phyloP scores from a whole-genome alignment of 1,284 basidiomycete species.

The Polyporus tsugae region DNA sequence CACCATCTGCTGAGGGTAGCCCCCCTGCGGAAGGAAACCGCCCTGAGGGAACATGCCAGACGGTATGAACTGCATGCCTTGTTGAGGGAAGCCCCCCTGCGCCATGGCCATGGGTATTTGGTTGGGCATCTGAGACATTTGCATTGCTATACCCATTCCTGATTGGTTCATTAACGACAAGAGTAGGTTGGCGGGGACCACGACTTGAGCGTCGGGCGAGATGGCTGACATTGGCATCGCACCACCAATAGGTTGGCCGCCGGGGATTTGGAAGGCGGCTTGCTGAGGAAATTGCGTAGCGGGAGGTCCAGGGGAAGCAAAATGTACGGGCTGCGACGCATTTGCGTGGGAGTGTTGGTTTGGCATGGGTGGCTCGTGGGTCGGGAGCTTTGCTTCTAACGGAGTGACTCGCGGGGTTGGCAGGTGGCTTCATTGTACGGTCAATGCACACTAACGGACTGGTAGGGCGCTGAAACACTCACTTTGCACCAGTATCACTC shows the following conservation, averaged over 20 bases:
- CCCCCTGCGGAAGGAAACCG: not conserved
- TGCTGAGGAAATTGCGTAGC: conserved; percentile 14
- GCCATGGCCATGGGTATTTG: conserved; percentile 20
- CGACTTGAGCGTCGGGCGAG: conserved; percentile 19
- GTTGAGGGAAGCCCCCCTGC: conserved; percentile 21
- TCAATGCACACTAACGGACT: conserved; percentile 19
- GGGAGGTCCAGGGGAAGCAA: conserved; percentile 6
- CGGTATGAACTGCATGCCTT: conserved; percentile 18
- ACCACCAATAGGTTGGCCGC: conserved; percentile 10
- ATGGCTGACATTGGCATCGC: conserved; percentile 15
- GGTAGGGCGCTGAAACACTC: conserved; percentile 8
- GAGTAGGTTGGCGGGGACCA: conserved; percentile 23
- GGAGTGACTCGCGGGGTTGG: conserved; percentile 71
- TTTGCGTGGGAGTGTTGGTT: conserved; percentile 13
- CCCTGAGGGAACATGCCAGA: conserved; percentile 14
- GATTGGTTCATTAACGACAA: conserved; percentile 18
- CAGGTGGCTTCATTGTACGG: conserved; percentile 48
- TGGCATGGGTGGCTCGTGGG: conserved; percentile 18
- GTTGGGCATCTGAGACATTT: conserved; percentile 14
- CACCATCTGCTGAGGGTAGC: conserved; percentile 14
- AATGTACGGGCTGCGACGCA: conserved; percentile 7
- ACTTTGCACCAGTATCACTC: conserved; percentile 26
- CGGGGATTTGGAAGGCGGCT: conserved; percentile 11
- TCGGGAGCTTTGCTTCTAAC: conserved; percentile 39
- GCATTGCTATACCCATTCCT: conserved; percentile 13